phyloP scores from a whole-genome alignment of 2,329 filamentous ascomycete genomes.

The Penicillium polonicum region DNA sequence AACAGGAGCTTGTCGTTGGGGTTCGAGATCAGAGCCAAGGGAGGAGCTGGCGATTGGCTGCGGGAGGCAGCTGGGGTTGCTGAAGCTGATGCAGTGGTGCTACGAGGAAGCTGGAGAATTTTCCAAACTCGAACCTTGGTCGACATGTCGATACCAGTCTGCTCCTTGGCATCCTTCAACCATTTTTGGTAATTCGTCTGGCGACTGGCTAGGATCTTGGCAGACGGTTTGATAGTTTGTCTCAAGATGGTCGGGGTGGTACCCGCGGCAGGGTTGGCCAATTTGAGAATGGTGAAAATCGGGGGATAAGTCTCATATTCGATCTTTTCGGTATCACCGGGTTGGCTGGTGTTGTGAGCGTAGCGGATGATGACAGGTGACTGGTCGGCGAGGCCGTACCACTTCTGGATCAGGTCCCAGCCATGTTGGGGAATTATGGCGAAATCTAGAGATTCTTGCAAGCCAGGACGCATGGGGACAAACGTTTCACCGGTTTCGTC shows the following conservation, averaged over 20 bases:
- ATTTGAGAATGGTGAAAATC: constrained; percentile 78
- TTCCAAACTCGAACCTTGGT: constrained; percentile 78
- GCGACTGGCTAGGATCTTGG: constrained; percentile 68
- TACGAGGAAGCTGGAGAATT: constrained; percentile 49
- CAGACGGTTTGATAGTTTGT: constrained; percentile 60
- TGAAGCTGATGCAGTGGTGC: constrained; percentile 45
- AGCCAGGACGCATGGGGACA: constrained; percentile 69
- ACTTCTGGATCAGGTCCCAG: constrained; percentile 76
- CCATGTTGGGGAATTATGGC: constrained; percentile 74
- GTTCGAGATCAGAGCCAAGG: constrained; percentile 42
- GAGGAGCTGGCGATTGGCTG: constrained; percentile 46
- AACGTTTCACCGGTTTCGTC: constrained; percentile 56
- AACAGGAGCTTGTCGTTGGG: constrained; percentile 56
- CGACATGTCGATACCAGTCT: constrained; percentile 63
- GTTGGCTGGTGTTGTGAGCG: constrained; percentile 70
- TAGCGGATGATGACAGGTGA: constrained; percentile 71
- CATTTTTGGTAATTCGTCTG: constrained; percentile 71
- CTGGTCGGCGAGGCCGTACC: constrained; percentile 74
- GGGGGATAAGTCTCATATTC: constrained; percentile 82
- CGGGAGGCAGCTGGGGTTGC: constrained; percentile 47
- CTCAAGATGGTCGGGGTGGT: constrained; percentile 62
- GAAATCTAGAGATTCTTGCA: constrained; percentile 66
- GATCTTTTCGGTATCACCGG: constrained; percentile 63
- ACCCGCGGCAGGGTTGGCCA: constrained; percentile 60
- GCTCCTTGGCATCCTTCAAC: constrained; percentile 68